These are phyloP conservation scores for Huntiella decipiens DNA, from an alignment of 2,329 filamentous ascomycete species.

Conservation along the genomic window DNA sequence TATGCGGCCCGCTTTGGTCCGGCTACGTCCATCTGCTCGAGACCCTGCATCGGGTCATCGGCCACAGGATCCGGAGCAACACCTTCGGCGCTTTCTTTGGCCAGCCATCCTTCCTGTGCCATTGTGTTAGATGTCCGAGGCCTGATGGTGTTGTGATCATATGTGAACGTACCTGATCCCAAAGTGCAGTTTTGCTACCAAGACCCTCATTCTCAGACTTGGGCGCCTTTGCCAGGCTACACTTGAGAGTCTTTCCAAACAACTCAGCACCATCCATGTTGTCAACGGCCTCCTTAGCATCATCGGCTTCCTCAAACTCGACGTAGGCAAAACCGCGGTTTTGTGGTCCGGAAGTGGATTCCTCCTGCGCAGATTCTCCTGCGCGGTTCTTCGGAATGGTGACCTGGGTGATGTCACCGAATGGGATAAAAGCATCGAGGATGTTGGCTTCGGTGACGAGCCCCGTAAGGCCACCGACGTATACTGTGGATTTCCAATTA, in stretches of 20 bases:
- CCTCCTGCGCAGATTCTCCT: constrained; percentile 22
- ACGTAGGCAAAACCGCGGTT: constrained; percentile 95
- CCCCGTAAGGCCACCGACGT: constrained; percentile 73
- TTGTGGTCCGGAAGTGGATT: constrained; percentile 34
- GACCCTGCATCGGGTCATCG: constrained; percentile 78
- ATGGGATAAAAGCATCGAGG: constrained; percentile 85
- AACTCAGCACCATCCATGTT: constrained; percentile 98
- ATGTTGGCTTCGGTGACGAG: constrained; percentile 57
- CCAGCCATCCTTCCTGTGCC: constrained; percentile 73
- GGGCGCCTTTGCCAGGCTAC: constrained; percentile 77
- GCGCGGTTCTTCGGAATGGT: constrained; percentile 73
- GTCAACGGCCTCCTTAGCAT: constrained; percentile 89
- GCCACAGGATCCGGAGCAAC: constrained; percentile 41
- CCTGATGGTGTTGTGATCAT: not conserved
- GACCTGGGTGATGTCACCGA: constrained; percentile 87
- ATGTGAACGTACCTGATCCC: constrained; percentile 63
- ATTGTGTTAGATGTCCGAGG: constrained; percentile 3
- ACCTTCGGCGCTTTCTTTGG: constrained; percentile 60
- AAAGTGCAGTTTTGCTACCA: constrained; percentile 83
- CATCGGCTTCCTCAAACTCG: constrained; percentile 70
- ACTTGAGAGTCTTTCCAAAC: constrained; percentile 80
- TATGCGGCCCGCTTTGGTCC: constrained; percentile 61
- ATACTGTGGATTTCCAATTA: constrained; percentile 78
- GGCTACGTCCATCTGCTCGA: constrained; percentile 84
- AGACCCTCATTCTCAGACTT: constrained; percentile 76